phyloP scores from a whole-genome alignment of 2,329 filamentous ascomycete genomes.

The Aspergillus pseudoviridinutans region DNA sequence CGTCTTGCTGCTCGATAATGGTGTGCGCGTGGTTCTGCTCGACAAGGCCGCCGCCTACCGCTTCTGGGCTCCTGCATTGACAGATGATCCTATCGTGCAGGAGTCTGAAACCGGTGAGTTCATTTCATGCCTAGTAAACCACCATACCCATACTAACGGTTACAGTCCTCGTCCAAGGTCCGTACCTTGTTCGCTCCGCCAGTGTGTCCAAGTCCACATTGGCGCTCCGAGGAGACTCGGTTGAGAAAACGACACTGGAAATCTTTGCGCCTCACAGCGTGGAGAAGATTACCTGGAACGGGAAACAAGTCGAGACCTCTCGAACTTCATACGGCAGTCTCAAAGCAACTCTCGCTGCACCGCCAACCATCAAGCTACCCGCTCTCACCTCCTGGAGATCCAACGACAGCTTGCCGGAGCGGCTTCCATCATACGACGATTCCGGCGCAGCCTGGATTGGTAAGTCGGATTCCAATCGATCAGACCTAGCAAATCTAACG shows the following conservation, averaged over 20 bases:
- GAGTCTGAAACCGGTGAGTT: slow-evolving; percentile 44
- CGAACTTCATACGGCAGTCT: slow-evolving; percentile 40
- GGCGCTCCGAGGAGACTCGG: slow-evolving; percentile 45
- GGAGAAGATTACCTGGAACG: slow-evolving; percentile 51
- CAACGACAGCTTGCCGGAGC: slow-evolving; percentile 44
- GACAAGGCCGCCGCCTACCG: slow-evolving; percentile 53
- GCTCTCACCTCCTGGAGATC: slow-evolving; percentile 36
- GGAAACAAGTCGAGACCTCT: slow-evolving; percentile 28
- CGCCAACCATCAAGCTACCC: slow-evolving; percentile 29
- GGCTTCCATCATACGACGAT: slow-evolving; percentile 40
- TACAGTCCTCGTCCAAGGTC: slow-evolving; percentile 50
- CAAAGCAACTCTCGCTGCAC: slow-evolving; percentile 28
- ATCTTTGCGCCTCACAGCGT: slow-evolving; percentile 48
- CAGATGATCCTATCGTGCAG: slow-evolving; percentile 44
- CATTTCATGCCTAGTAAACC: not conserved
- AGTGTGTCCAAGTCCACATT: slow-evolving; percentile 36
- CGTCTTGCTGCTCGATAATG: slow-evolving; percentile 46
- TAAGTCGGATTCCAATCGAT: slow-evolving; percentile 12
- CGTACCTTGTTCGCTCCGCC: slow-evolving; percentile 50
- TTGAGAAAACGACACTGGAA: slow-evolving; percentile 40
- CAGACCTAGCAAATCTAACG: too few relatives aligned
- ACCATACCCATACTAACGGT: not conserved
- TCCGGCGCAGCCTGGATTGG: slow-evolving; percentile 34
- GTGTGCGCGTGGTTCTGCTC: slow-evolving; percentile 49
- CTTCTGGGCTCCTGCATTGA: slow-evolving; percentile 54